Evolutionary conservation across 768 basidiomycete genomes (phyloP), one percentile per base, ranked within the genome.

Genomic region (Mrakia frigida): DNA sequence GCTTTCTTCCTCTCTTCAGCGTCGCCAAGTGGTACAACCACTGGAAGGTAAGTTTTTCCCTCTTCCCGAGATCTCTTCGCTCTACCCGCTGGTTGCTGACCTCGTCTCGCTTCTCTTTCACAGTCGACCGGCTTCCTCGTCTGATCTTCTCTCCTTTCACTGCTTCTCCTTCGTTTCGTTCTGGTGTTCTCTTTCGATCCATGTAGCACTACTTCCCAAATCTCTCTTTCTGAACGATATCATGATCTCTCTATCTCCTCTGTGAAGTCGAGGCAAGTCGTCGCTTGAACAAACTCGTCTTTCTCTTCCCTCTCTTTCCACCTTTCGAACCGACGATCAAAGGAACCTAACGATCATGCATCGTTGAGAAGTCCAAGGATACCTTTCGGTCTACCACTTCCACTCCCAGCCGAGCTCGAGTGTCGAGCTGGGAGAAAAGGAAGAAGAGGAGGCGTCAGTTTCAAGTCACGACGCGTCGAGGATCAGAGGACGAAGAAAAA

Each of bases 281-380:
- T n/a, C n/a, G n/a, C n/a, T n/a, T n/a, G n/a, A n/a, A n/a, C n/a
- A n/a, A n/a, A n/a, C n/a, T n/a, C n/a, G n/a, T n/a, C n/a, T n/a
- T n/a, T n/a, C 43, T 18, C 46, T 2, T 50, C 16, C 18, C 11
- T 50, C 46, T 14, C 11, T 50, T 50, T 50, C 18, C 46, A 4
- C 21, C 46, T 50, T 50, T 21, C 46, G 16, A 50, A 6, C 46
- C 16, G 46, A 21, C 46, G 13, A 46, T 9, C 43, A 46, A 21
- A 50, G 46, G 21, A 50, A 18, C 21, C 46, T 18, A 14, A 50
- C 13, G 46, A 50, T 50, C 46, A 50, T 50, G 46, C 46, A 50
- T 50, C 46, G 35, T 65, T 65, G 35, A 65, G 63, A 2, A 65
- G 63, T 31, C 63, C 63, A 21, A 65, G 37, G 18, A 65, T 65